phyloP scores from a whole-genome alignment of 2,329 filamentous ascomycete genomes.

The Davidsoniella australis region DNA sequence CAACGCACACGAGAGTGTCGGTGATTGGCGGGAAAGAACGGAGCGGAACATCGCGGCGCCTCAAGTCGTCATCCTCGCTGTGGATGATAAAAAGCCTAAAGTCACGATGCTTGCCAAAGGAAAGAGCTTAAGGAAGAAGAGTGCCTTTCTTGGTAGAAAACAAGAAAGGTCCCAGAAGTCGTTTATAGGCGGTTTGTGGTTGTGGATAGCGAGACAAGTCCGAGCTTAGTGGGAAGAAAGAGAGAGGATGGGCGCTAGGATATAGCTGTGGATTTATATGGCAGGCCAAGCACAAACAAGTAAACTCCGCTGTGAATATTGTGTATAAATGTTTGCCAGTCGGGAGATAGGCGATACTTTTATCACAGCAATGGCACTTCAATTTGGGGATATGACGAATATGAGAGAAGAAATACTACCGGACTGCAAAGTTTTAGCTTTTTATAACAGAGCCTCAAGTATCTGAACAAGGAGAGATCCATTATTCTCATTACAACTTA shows the following conservation, averaged over 20 bases:
- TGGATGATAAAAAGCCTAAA: background rate
- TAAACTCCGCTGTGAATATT: too few relatives aligned
- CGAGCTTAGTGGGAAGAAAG: conserved; percentile 1
- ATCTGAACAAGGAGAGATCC: too few relatives aligned
- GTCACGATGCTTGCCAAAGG: background rate
- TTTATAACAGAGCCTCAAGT: too few relatives aligned
- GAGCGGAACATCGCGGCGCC: conserved; percentile 9
- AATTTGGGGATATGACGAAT: too few relatives aligned
- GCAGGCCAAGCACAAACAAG: too few relatives aligned
- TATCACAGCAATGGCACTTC: too few relatives aligned
- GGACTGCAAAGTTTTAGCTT: too few relatives aligned
- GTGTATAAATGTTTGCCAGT: too few relatives aligned
- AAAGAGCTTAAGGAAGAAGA: background rate
- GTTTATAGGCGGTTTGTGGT: background rate
- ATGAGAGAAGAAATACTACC: too few relatives aligned
- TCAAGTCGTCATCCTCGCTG: conserved; percentile 1
- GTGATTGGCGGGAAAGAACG: conserved; percentile 7
- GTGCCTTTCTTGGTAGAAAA: background rate
- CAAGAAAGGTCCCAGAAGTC: background rate
- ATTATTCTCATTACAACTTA: too few relatives aligned
- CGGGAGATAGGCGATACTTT: too few relatives aligned
- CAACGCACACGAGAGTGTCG: conserved; percentile 2
- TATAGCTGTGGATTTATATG: background rate
- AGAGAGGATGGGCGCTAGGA: conserved; percentile 14
- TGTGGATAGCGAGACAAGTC: conserved; percentile 10